These are phyloP conservation scores for Peltaster fructicola DNA, from an alignment of 2,329 filamentous ascomycete genomes.

Conservation along the genomic window DNA sequence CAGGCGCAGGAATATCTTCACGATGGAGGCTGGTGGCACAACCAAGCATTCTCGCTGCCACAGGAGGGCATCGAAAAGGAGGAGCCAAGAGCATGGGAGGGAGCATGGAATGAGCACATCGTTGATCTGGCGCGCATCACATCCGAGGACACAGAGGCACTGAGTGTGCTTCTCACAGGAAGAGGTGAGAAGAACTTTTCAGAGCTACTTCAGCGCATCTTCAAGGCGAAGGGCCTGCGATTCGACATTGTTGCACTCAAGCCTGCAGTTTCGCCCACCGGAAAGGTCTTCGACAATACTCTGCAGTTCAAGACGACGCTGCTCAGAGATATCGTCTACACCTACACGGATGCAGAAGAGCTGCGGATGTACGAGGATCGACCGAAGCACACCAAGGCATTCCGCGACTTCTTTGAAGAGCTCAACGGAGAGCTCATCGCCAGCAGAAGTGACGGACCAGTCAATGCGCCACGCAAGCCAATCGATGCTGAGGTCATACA, in stretches of 20 bases:
- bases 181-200: constrained; percentile 61
- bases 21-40: constrained; percentile 95
- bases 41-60: constrained; percentile 63
- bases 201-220: constrained; percentile 66
- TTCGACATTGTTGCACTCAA: constrained; percentile 86
- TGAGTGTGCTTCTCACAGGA: constrained; percentile 77
- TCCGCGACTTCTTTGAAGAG: constrained; percentile 65
- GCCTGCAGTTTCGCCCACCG: constrained; percentile 62
- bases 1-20: constrained; percentile 58
- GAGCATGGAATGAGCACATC: constrained; percentile 94
- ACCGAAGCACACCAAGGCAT: constrained; percentile 53
- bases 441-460: constrained; percentile 4
- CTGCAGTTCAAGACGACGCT: constrained; percentile 88
- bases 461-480: constrained; percentile 36
- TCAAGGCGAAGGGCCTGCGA: constrained; percentile 55
- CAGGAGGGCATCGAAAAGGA: constrained; percentile 69
- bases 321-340: constrained; percentile 64
- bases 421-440: constrained; percentile 49
- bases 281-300: constrained; percentile 61
- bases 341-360: constrained; percentile 67
- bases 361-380: constrained; percentile 53
- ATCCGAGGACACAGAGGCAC: constrained; percentile 65
- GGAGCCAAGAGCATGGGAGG: constrained; percentile 68
- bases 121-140: constrained; percentile 60
- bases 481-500: constrained; percentile 70